Conservation (phyloP, 1,284 basidiomycete genomes). For the Singerocomus inundabilis region DNA sequence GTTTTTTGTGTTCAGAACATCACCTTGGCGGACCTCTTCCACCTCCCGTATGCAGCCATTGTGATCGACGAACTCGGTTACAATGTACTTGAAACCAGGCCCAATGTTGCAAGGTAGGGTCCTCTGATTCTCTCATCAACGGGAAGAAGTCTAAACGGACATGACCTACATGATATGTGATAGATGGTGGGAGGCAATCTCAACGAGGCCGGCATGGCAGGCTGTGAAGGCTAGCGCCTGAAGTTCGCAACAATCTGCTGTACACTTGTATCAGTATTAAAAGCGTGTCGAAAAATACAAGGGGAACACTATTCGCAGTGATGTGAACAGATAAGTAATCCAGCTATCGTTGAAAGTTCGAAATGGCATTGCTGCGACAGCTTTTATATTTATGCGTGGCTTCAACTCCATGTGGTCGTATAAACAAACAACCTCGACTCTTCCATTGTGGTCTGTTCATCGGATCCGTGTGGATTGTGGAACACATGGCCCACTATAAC, state of each 20-base stretch:
- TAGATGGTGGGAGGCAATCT: constrained; percentile 41
- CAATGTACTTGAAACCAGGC: constrained; percentile 23
- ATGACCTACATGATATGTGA: too few species aligned
- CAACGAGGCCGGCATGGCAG: constrained; percentile 37
- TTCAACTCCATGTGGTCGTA: neutral
- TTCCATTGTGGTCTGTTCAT: too few species aligned
- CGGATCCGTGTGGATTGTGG: neutral
- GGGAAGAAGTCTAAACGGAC: neutral
- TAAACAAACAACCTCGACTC: too few species aligned
- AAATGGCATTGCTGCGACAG: neutral
- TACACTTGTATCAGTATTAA: neutral
- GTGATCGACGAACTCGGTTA: constrained; percentile 32
- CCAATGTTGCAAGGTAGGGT: constrained; percentile 30
- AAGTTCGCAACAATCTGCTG: neutral
- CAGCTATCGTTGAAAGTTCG: neutral
- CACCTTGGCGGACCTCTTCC: constrained; percentile 58
- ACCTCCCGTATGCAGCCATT: constrained; percentile 46
- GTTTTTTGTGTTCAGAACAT: constrained; percentile 36
- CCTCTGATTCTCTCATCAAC: neutral
- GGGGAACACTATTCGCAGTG: neutral
- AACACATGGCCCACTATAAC: neutral
- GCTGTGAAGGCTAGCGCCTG: constrained; percentile 35
- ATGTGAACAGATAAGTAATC: neutral
- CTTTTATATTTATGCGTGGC: neutral
- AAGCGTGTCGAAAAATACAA: neutral